These are phyloP conservation scores for Salvia miltiorrhiza DNA, from an alignment of 257 asterid species.

Conservation along the genomic window DNA sequence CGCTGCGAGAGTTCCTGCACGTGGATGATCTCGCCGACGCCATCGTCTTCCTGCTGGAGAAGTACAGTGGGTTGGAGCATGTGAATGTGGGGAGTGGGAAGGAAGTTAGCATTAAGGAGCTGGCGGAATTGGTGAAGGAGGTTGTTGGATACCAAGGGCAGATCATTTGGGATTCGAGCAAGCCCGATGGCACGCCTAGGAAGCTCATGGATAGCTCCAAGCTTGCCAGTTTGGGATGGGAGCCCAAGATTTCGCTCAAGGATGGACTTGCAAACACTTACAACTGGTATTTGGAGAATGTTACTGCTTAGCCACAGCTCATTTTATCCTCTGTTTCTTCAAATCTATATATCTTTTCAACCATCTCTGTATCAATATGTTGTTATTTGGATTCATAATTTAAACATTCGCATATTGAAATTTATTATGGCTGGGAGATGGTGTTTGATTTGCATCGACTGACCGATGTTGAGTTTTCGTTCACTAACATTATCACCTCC, in stretches of 20 bases:
- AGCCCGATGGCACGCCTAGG: constrained; percentile 96
- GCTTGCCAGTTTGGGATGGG: constrained; percentile 81
- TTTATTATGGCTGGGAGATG: too few relatives aligned
- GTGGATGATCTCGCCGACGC: constrained; percentile 92
- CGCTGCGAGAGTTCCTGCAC: constrained; percentile 84
- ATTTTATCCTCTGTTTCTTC: background rate
- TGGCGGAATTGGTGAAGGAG: constrained; percentile 82
- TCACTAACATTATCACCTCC: too few relatives aligned
- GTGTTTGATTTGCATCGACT: too few relatives aligned
- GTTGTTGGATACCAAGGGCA: constrained; percentile 86
- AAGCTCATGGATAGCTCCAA: constrained; percentile 94
- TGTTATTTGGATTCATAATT: background rate
- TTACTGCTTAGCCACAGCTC: constrained; percentile 31
- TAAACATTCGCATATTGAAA: too few relatives aligned
- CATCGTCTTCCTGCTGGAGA: constrained; percentile 65
- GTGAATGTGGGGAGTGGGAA: constrained; percentile 93
- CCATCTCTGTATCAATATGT: constrained; percentile 7
- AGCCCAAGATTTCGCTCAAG: constrained; percentile 64
- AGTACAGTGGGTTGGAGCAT: constrained; percentile 73
- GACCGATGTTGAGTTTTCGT: too few relatives aligned
- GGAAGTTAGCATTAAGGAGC: constrained; percentile 80
- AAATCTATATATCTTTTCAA: background rate
- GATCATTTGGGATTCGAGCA: constrained; percentile 74
- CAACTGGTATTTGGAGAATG: constrained; percentile 78
- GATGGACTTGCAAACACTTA: constrained; percentile 76